Base-by-base conservation (phyloP, 2,329 filamentous ascomycete genomes). In the Arthrinium phaeospermum region DNA sequence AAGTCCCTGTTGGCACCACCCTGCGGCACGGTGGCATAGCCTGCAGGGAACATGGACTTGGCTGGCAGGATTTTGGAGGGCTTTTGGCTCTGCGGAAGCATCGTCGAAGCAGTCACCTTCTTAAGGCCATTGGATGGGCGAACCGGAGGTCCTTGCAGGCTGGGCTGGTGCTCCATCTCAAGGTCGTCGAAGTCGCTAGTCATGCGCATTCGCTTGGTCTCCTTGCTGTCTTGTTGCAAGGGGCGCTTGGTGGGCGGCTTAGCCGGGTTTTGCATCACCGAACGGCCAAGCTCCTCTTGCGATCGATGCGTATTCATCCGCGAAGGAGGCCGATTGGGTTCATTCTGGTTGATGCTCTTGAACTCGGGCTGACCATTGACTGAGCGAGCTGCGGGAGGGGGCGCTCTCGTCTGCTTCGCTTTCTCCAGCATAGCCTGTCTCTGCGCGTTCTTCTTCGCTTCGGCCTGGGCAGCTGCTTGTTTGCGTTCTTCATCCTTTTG, bases 71-170 rank as follows among this genome's bases (percentile, higher is more conserved):
- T 22, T 51, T 53, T 71, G 44, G 77, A 87, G 80, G 88, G 82
- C 71, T 74, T 77, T 51, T 46, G 41, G 41, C 51, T 49, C 8
- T 13, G 70, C 53, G 45, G 16, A 53, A 49, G 46, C 69, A 70
- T 24, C 4, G 19, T 41, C 37, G 73, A 67, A 57, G 73, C 69
- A 71, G 85, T 83, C 84, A 94, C 91, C 89, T 94, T 95, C 81
- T 90, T 90, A 77, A 87, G 84, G 47, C 85, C 86, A 68, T 88
- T 91, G 1, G 94, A 97, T 74, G 95, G 94, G 72, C 95, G 91
- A 76, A 97, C 94, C 7, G 95, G 94, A 70, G 94, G 94, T 19
- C 92, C 93, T 85, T 95, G 96, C 77, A 95, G 88, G 68, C 88
- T 90, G 71, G 90, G 88, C 67, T 90, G 86, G 53, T 89, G 87